Conservation (phyloP, 202 grass and related monocot species). For the Zizania palustris region DNA sequence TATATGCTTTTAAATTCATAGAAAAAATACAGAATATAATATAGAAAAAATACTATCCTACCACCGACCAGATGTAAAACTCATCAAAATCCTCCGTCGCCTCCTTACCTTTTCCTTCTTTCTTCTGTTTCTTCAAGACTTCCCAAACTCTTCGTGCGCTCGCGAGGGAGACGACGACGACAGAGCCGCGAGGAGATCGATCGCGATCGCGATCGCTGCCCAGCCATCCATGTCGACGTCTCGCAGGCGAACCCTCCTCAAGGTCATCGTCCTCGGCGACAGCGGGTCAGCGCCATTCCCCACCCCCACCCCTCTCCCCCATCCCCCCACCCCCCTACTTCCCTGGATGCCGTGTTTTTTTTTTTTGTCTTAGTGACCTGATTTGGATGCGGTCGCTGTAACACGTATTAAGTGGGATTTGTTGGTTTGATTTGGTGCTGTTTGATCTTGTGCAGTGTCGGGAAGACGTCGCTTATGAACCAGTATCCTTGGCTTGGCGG, state of each 20-base stretch:
- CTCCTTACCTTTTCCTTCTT: not conserved
- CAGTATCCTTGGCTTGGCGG: constrained; percentile 78
- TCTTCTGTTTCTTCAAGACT: not conserved
- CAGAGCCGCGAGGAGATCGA: constrained; percentile 15
- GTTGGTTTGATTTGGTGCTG: constrained; percentile 39
- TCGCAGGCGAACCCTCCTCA: constrained; percentile 94
- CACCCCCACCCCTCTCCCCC: no score
- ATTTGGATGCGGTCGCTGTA: constrained; percentile 39
- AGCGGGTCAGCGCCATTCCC: constrained; percentile 68
- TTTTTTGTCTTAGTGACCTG: no score
- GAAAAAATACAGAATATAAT: no score
- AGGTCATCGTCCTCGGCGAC: constrained; percentile 99
- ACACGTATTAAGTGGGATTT: not conserved
- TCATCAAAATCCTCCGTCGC: constrained; percentile 32
- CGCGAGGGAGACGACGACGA: constrained; percentile 24
- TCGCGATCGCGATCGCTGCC: constrained; percentile 31
- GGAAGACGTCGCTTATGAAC: constrained; percentile 99
- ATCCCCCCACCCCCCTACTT: constrained; percentile 14
- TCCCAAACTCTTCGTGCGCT: constrained; percentile 36
- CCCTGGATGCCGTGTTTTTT: no score
- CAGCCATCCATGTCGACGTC: constrained; percentile 71
- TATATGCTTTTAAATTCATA: no score
- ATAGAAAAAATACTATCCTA: no score
- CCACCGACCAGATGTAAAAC: no score
- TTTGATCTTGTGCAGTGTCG: constrained; percentile 83